phyloP scores from a whole-genome alignment of 1,284 basidiomycete species.

The Trichosporon sp. region DNA sequence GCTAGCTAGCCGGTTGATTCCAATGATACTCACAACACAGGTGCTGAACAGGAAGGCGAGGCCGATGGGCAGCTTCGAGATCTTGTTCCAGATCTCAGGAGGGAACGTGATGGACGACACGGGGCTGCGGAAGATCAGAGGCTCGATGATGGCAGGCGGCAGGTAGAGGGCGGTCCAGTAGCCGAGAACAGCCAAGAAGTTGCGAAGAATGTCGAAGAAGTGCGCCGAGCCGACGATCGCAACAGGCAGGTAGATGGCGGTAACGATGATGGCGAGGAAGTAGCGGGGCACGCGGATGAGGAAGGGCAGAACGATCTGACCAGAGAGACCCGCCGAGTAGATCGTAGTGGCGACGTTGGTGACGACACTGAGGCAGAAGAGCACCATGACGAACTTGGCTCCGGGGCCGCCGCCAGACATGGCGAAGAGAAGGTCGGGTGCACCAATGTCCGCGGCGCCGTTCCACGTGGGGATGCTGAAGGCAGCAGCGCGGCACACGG shows the following conservation, averaged over 20 bases:
- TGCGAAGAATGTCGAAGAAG: slow-evolving; percentile 40
- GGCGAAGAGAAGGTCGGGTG: slow-evolving; percentile 67
- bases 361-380: slow-evolving; percentile 56
- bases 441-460: slow-evolving; percentile 56
- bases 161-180: slow-evolving; percentile 48
- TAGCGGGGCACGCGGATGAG: slow-evolving; percentile 66
- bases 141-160: slow-evolving; percentile 41
- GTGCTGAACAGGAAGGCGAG: slow-evolving; percentile 34
- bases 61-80: slow-evolving; percentile 40
- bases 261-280: slow-evolving; percentile 73
- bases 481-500: slow-evolving; percentile 52
- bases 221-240: slow-evolving; percentile 39
- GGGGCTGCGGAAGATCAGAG: slow-evolving; percentile 42
- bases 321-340: slow-evolving; percentile 75
- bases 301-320: slow-evolving; percentile 69
- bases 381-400: slow-evolving; percentile 78
- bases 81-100: slow-evolving; percentile 38
- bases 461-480: slow-evolving; percentile 63
- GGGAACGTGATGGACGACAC: slow-evolving; percentile 37
- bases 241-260: slow-evolving; percentile 58
- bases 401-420: slow-evolving; percentile 58
- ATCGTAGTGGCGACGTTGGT: slow-evolving; percentile 78
- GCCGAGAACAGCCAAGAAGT: slow-evolving; percentile 45
- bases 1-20: not conserved
- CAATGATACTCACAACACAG: slow-evolving; percentile 28